phyloP scores from a whole-genome alignment of 1,284 basidiomycete species.

The Sporisorium sorghi region DNA sequence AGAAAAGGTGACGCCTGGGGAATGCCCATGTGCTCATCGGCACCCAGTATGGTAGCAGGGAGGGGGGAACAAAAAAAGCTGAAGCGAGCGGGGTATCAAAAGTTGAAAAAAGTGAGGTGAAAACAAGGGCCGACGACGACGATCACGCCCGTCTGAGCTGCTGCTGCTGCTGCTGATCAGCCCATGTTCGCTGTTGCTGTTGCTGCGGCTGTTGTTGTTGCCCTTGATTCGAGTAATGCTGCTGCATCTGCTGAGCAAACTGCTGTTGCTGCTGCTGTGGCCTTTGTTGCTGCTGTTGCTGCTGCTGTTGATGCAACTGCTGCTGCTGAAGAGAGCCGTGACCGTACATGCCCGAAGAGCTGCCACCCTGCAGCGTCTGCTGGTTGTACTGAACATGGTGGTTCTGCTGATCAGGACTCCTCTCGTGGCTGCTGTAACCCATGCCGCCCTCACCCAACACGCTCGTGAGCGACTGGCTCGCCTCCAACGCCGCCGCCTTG shows the following conservation, averaged over 20 bases:
- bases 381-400: slow-evolving; percentile 17
- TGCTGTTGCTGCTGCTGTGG: slow-evolving; percentile 31
- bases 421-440: slow-evolving; percentile 25
- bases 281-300: slow-evolving; percentile 13
- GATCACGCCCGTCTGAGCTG: slow-evolving; percentile 18
- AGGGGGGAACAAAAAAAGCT: too few species aligned
- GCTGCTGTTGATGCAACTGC: slow-evolving; percentile 26
- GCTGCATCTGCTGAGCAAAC: slow-evolving; percentile 12
- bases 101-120: background rate
- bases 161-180: slow-evolving; percentile 20
- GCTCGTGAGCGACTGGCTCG: slow-evolving; percentile 41
- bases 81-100: slow-evolving; percentile 8
- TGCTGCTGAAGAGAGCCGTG: background rate
- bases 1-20: background rate
- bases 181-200: slow-evolving; percentile 16
- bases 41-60: background rate
- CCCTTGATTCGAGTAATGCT: slow-evolving; percentile 8
- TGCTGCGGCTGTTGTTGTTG: slow-evolving; percentile 20
- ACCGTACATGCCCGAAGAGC: slow-evolving; percentile 6
- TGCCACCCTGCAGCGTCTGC: slow-evolving; percentile 13
- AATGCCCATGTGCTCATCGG: background rate
- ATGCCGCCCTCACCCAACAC: slow-evolving; percentile 27
- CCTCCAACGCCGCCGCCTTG: slow-evolving; percentile 57
- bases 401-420: slow-evolving; percentile 36
- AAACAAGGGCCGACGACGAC: background rate